phyloP scores from a whole-genome alignment of 2,329 filamentous ascomycete species.

The Hypoxylon sp. region DNA sequence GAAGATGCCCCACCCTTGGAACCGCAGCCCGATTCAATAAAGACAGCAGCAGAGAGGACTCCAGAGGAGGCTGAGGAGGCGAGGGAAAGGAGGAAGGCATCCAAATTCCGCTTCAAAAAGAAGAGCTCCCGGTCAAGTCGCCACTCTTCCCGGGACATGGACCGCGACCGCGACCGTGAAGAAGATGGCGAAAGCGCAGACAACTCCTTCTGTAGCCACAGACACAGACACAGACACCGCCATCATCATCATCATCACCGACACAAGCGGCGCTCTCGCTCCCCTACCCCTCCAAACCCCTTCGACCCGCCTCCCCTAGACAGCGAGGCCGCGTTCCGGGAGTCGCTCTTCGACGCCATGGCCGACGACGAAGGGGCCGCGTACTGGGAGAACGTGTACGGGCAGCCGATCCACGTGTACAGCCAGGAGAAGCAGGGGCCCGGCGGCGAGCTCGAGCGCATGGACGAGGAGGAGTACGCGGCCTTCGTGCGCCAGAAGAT shows the following conservation, averaged over 20 bases:
- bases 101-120: constrained; percentile 59
- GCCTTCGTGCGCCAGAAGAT: constrained; percentile 86
- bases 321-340: constrained; percentile 83
- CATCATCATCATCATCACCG: constrained; percentile 52
- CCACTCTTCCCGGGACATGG: constrained; percentile 44
- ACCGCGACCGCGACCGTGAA: constrained; percentile 30
- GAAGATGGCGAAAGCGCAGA: constrained; percentile 30
- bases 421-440: constrained; percentile 61
- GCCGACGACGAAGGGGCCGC: constrained; percentile 95
- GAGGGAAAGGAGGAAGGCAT: constrained; percentile 44
- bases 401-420: constrained; percentile 91
- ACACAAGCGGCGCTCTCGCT: constrained; percentile 54
- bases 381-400: constrained; percentile 98
- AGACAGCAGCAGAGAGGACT: constrained; percentile 8
- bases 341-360: constrained; percentile 96
- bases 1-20: constrained; percentile 32
- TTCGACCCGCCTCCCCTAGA: constrained; percentile 65
- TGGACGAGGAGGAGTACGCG: constrained; percentile 94
- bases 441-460: constrained; percentile 76
- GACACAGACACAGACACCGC: constrained; percentile 48
- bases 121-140: constrained; percentile 47
- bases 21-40: constrained; percentile 32
- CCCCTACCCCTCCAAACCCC: constrained; percentile 62
- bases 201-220: constrained; percentile 39
- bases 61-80: constrained; percentile 23